Evolutionary conservation across 1,284 basidiomycete genomes (phyloP), one percentile per base, ranked within the genome.

Genomic region (Marasmius tenuissimus): DNA sequence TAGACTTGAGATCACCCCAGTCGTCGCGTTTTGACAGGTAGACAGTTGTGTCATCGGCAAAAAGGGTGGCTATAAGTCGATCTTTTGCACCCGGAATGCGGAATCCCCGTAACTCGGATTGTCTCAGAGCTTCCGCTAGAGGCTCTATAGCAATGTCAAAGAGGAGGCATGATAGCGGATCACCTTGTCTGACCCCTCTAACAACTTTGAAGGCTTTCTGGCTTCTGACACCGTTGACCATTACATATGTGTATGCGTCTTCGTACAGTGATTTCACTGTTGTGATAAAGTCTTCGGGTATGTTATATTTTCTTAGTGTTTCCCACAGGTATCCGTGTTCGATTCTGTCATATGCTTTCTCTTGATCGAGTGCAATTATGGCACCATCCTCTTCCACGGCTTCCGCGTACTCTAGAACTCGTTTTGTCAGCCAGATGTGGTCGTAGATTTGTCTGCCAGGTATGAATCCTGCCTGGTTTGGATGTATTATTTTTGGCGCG

Each of bases 111-210:
- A 53, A 22, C 6, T 4, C 14, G 3, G 51, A 53, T 27, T 22
- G n/a, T 35, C 51, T 22, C 34, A 53, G n/a, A 5, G 20, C 20
- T 7, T 50, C 49, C 2, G 40, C 40, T 2, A 42, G 40, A 3
- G 40, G 40, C 4, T 27, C 27, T 27, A 27, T 27, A 4, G 27
- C 27, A 4, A 27, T 27, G 27, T 27, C 27, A 27, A 42, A 42
- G 0, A 76, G 65, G 0, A 76, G 65, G 59, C 72, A 75, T 0
- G 72, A 75, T 0, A 72, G 50, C 0, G 66, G 71, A 57, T 73
- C 66, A 0, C 67, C 68, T 42, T 74, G 70, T 72, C 55, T 12
- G 2, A 42, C n/a, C 3, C 40, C 40, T 42, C 40, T 2, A 3
- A 42, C 6, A 2, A 42, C 40, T 0, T 3, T 10, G 59, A 67